Percentiles rank a stretch among this genome's conserved stretches.
Conservation (phyloP, 768 basidiomycete genomes). For the Xerocomellus dryophilus region DNA sequence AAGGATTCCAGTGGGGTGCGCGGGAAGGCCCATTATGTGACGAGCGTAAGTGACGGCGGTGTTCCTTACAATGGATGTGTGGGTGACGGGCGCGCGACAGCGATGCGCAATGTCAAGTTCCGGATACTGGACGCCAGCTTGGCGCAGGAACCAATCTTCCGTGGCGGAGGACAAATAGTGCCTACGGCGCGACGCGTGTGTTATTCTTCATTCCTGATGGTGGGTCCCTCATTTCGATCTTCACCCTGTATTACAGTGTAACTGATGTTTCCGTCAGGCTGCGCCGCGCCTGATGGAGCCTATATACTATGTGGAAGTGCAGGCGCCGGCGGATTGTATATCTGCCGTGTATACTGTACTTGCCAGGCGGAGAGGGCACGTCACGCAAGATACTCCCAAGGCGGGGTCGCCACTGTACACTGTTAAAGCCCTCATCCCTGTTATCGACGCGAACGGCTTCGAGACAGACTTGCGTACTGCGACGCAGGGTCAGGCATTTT, state of each 20-base stretch:
- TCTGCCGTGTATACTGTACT: slow-evolving; percentile 98
- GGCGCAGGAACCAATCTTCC: slow-evolving; percentile 94
- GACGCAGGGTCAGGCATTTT: slow-evolving; percentile 99
- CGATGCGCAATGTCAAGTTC: slow-evolving; percentile 99
- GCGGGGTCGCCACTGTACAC: slow-evolving; percentile 98
- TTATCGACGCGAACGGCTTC: slow-evolving; percentile 98
- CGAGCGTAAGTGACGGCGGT: slow-evolving; percentile 74
- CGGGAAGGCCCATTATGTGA: slow-evolving; percentile 97
- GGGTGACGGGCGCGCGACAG: slow-evolving; percentile 39
- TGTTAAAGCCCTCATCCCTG: slow-evolving; percentile 96
- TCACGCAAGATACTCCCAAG: slow-evolving; percentile 97
- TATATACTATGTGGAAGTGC: slow-evolving; percentile 98
- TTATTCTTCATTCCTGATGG: slow-evolving; percentile 99
- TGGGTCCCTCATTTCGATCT: slow-evolving; percentile 38
- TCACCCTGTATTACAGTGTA: background rate
- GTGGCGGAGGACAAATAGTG: slow-evolving; percentile 97
- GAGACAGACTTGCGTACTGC: slow-evolving; percentile 97
- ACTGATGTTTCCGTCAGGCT: slow-evolving; percentile 50
- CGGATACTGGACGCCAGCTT: slow-evolving; percentile 88
- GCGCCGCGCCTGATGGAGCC: slow-evolving; percentile 96
- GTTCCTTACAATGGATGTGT: background rate
- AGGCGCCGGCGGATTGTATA: slow-evolving; percentile 97
- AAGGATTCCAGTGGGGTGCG: slow-evolving; percentile 99
- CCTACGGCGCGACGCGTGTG: slow-evolving; percentile 98
- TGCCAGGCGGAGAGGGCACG: slow-evolving; percentile 97